These are phyloP conservation scores for Marchantia paleacea DNA, from an alignment of 225 moss, liverwort and hornwort genomes.

Conservation along the genomic window DNA sequence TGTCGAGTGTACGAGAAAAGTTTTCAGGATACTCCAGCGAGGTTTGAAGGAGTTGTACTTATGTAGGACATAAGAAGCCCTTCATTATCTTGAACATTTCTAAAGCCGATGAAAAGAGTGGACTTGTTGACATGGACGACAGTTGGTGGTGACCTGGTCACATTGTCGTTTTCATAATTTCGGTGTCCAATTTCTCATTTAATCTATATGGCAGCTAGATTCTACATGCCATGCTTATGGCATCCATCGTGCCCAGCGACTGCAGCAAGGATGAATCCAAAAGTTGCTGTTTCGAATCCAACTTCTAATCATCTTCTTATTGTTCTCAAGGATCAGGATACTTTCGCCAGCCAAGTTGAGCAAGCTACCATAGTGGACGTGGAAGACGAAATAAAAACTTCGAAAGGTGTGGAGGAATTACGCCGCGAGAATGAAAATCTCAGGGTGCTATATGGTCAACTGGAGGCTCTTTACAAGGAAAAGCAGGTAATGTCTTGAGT, in stretches of 20 bases:
- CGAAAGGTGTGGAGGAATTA: conserved; percentile 31
- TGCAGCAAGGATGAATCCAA: background rate
- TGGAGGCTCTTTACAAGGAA: conserved; percentile 28
- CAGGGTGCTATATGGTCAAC: conserved; percentile 37
- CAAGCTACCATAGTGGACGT: conserved; percentile 21
- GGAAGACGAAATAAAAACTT: conserved; percentile 11
- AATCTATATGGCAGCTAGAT: background rate
- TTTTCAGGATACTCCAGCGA: too few relatives aligned
- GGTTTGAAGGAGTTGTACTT: too few relatives aligned
- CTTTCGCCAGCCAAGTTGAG: conserved; percentile 41
- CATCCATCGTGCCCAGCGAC: background rate
- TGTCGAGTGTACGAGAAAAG: too few relatives aligned
- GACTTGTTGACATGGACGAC: too few relatives aligned
- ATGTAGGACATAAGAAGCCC: background rate
- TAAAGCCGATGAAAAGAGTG: background rate
- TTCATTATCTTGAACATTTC: background rate
- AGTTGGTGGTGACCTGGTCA: too few relatives aligned
- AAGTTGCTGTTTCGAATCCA: background rate
- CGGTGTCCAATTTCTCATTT: too few relatives aligned
- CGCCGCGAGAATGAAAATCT: conserved; percentile 43
- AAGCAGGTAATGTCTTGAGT: conserved; percentile 24
- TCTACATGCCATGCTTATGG: background rate
- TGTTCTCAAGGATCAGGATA: conserved; percentile 29
- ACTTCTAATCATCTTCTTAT: background rate
- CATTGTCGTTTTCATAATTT: too few relatives aligned